These are phyloP conservation scores for Argentina anserina DNA, from an alignment of 306 rosid genomes.

Conservation along the genomic window DNA sequence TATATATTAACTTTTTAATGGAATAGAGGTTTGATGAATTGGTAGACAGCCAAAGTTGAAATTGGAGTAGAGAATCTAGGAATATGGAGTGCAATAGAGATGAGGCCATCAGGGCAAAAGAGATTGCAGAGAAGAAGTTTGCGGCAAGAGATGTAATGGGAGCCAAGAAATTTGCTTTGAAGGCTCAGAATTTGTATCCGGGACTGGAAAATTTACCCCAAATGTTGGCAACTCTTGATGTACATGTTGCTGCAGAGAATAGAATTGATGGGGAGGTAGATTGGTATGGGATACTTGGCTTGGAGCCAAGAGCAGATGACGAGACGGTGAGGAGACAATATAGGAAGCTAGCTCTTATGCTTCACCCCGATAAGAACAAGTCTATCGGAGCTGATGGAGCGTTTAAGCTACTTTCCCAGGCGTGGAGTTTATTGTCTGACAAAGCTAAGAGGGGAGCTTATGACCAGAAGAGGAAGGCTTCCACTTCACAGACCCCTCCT, in stretches of 20 bases:
- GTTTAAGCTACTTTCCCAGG: conserved; percentile 81
- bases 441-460: conserved; percentile 49
- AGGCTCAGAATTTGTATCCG: conserved; percentile 76
- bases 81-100: conserved; percentile 97
- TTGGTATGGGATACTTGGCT: conserved; percentile 91
- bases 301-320: conserved; percentile 58
- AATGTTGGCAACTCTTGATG: conserved; percentile 74
- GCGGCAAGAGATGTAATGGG: conserved; percentile 55
- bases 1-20: no score
- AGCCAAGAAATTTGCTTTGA: conserved; percentile 81
- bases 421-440: conserved; percentile 85
- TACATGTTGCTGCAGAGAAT: conserved; percentile 65
- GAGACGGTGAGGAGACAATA: conserved; percentile 67
- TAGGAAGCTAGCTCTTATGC: conserved; percentile 84
- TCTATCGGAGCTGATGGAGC: conserved; percentile 87
- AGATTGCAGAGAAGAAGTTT: conserved; percentile 79
- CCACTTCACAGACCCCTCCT: conserved; percentile 44
- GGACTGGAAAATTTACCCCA: conserved; percentile 77
- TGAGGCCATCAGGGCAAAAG: conserved; percentile 83
- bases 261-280: conserved; percentile 70
- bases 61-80: no score
- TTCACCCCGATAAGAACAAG: conserved; percentile 97
- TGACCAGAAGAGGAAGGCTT: conserved; percentile 55
- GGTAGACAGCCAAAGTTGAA: no score
- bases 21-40: no score